Base-by-base conservation (phyloP, 176 grass and related monocot species). In the Panicum miliaceum region DNA sequence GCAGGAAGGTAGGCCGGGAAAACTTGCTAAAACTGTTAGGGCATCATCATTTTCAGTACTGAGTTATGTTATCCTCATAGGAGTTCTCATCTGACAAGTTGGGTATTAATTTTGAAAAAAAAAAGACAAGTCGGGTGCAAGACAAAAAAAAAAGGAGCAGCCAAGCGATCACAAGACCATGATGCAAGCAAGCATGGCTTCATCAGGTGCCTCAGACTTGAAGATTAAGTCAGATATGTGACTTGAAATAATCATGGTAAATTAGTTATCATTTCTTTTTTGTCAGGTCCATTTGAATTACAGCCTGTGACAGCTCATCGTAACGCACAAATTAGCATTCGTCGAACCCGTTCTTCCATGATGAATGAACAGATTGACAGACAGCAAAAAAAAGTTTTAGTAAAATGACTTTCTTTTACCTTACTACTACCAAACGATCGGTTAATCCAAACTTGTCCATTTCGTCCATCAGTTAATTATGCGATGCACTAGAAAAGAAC, bases 361-460 rank as follows among this genome's bases (percentile, higher is more conserved):
- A 37, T 3, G 65, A 61, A 42, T 41, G 75, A 70, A 36, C 23
- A 22, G n/a, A 86, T 62, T 86, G 52, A 60, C 71, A 54, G 34
- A 20, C 43, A 48, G 7, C 0, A 57, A 1, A 41, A 32, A 20
- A 53, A 18, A 84, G n/a, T 9, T 32, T 29, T 34, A 57, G 52
- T 54, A 36, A 53, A 45, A 62, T 38, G 1, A 52, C 35, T 48
- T 71, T 1, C 13, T 75, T 52, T 53, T 20, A 50, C 50, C 13
- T 19, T 20, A 2, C 12, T 38, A 0, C 22, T 0, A 1, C 0
- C 9, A 20, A 83, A n/a, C 3, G 1, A 35, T 35, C 1, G 0
- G 22, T 22, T 80, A 15, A 52, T 67, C 26, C 16, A 36, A 36
- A 26, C 11, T 65, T 50, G 9, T 50, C 27, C 27, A 80, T 80